Conservation (phyloP, 2,329 filamentous ascomycete species). For the Fusarium sp. region DNA sequence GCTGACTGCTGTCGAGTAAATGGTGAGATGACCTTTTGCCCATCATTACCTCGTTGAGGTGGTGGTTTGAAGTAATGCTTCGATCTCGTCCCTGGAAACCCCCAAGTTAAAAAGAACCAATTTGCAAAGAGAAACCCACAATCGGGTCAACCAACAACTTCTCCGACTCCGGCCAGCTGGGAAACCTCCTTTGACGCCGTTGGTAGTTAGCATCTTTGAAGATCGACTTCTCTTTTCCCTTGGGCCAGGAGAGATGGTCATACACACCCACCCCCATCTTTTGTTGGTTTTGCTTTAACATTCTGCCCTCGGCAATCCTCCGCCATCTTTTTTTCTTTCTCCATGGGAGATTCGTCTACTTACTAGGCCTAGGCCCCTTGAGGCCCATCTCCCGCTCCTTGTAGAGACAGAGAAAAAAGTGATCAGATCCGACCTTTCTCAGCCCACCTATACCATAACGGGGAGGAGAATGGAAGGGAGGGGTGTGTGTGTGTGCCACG, state of each 20-base stretch:
- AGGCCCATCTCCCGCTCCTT: slow-evolving; percentile 6
- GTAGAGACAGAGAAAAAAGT: not conserved
- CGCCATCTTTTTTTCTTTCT: not conserved
- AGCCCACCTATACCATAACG: not conserved
- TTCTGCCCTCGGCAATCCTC: slow-evolving; percentile 1
- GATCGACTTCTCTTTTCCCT: not conserved
- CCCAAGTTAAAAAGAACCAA: not conserved
- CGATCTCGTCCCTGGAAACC: not conserved
- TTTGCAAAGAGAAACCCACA: slow-evolving; percentile 1
- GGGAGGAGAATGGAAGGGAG: not conserved
- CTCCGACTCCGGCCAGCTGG: not conserved
- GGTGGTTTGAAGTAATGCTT: not conserved
- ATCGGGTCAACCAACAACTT: not conserved
- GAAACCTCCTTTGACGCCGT: not conserved
- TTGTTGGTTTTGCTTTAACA: not conserved
- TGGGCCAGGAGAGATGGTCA: not conserved
- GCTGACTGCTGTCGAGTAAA: not conserved
- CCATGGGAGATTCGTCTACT: not conserved
- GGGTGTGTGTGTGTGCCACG: not conserved
- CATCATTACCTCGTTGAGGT: not conserved
- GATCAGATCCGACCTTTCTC: not conserved
- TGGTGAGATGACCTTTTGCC: not conserved
- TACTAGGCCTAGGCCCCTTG: not conserved
- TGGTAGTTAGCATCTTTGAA: not conserved
- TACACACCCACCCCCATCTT: not conserved